Evolutionary conservation across 2,329 filamentous ascomycete genomes (phyloP), one percentile per base, ranked within the genome.

Genomic region (Sporothrix luriei): DNA sequence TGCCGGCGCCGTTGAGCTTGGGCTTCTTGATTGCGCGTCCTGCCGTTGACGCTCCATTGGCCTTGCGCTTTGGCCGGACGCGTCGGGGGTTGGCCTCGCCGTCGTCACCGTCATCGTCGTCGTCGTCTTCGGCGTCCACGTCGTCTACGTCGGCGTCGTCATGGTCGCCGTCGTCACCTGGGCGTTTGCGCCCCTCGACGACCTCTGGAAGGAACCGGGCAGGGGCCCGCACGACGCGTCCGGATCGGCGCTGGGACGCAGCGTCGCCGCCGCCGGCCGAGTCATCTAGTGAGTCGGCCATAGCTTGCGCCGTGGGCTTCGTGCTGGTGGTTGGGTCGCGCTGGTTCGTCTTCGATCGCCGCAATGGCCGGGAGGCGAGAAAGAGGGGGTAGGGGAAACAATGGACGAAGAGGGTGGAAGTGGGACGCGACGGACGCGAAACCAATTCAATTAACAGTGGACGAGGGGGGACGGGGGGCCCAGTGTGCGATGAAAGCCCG

Each of bases 171-270:
- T 68, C 62, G 24, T 68, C 72, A 14, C 51, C 57, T 9, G 55
- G 33, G 85, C 72, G 83, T 79, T 90, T 90, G 78, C 88, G 84
- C 79, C 89, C 90, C 59, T 79, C 74, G 68, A 80, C 76, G 74
- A 82, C 80, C 71, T 88, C 84, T 68, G 86, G 84, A 70, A 81
- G 81, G 79, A 87, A 90, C 77, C 89, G 89, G 76, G 84, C 78
- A 59, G 87, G 87, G 48, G 82, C 82, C 76, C 82, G 86, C 72
- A 87, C 83, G 81, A 88, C 87, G 86, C 88, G 88, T 87, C 88
- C 87, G 49, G 89, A 91, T 74, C 88, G 87, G 78, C 89, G 88
- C 83, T 85, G 84, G 83, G 68, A 49, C 26, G 62, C 68, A 61
- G 57, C 61, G 29, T 70, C 66, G 61, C 21, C 66, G 61, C 48